Percentiles rank a stretch among this genome's conserved stretches.
These are phyloP conservation scores for Exophiala sp. DNA, from an alignment of 2,329 filamentous ascomycete genomes.

Conservation along the genomic window DNA sequence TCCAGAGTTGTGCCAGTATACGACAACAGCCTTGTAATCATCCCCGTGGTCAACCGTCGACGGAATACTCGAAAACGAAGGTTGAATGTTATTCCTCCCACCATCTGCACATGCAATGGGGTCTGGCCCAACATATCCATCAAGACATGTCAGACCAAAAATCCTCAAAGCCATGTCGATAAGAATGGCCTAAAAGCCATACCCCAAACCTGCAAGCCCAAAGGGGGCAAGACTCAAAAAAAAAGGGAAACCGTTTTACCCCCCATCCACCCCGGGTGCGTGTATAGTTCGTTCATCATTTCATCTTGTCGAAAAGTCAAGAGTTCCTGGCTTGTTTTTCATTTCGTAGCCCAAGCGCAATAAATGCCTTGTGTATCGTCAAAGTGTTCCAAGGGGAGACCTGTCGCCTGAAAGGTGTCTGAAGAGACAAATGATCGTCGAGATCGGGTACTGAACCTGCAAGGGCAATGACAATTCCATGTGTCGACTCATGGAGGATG, in stretches of 20 bases:
- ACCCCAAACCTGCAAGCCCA: not conserved
- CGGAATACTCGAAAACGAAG: not conserved
- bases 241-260: not conserved
- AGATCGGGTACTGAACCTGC: constrained; percentile 25
- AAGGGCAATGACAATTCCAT: constrained; percentile 22
- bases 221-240: constrained; percentile 1
- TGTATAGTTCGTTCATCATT: constrained; percentile 3
- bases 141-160: not conserved
- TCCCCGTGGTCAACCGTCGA: not conserved
- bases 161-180: constrained; percentile 14
- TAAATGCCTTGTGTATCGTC: constrained; percentile 4
- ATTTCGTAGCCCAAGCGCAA: not conserved
- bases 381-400: constrained; percentile 17
- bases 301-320: constrained; percentile 1
- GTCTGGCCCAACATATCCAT: not conserved
- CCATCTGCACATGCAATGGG: constrained; percentile 24
- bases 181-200: constrained; percentile 2
- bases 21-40: not conserved
- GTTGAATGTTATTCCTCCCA: constrained; percentile 12
- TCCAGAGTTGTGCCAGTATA: not conserved
- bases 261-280: not conserved
- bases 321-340: constrained; percentile 3
- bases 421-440: constrained; percentile 20
- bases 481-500: constrained; percentile 27
- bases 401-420: constrained; percentile 14